Conservation (phyloP, 2,329 filamentous ascomycete species). For the Colletotrichum chlorophyti region DNA sequence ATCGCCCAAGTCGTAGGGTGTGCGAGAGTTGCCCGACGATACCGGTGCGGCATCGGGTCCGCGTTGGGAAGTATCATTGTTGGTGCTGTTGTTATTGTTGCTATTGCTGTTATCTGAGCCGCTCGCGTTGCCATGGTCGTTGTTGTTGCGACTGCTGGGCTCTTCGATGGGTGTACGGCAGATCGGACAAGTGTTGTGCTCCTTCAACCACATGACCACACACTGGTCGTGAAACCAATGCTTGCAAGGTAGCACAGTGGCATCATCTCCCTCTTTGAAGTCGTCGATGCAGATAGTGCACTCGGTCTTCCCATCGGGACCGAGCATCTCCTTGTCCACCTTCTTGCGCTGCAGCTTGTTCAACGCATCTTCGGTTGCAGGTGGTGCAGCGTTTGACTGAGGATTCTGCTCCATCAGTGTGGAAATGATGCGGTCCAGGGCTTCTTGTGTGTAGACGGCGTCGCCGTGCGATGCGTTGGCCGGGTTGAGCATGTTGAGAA, state of each 20-base stretch:
- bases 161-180: conserved; percentile 68
- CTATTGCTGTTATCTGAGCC: conserved; percentile 24
- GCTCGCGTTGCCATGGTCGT: conserved; percentile 21
- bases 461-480: conserved; percentile 70
- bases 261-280: conserved; percentile 74
- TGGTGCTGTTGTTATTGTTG: conserved; percentile 13
- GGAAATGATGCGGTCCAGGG: conserved; percentile 85
- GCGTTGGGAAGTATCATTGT: conserved; percentile 5
- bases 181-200: conserved; percentile 92
- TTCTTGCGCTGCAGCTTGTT: conserved; percentile 73
- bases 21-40: conserved; percentile 10
- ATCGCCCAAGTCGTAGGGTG: conserved; percentile 1
- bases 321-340: conserved; percentile 74
- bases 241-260: conserved; percentile 81
- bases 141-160: conserved; percentile 32
- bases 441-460: conserved; percentile 89
- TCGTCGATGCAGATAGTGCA: conserved; percentile 97
- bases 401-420: conserved; percentile 86
- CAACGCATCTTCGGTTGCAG: conserved; percentile 79
- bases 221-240: conserved; percentile 94
- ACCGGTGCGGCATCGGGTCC: neutral
- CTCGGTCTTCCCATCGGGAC: conserved; percentile 72
- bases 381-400: conserved; percentile 78
- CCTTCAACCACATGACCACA: conserved; percentile 81
- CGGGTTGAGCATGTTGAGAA: conserved; percentile 62